A percentile compares a stretch with the other conserved stretches of the same genome.
These are phyloP conservation scores for Russula brevipes DNA, from an alignment of 768 basidiomycete genomes.

Conservation along the genomic window DNA sequence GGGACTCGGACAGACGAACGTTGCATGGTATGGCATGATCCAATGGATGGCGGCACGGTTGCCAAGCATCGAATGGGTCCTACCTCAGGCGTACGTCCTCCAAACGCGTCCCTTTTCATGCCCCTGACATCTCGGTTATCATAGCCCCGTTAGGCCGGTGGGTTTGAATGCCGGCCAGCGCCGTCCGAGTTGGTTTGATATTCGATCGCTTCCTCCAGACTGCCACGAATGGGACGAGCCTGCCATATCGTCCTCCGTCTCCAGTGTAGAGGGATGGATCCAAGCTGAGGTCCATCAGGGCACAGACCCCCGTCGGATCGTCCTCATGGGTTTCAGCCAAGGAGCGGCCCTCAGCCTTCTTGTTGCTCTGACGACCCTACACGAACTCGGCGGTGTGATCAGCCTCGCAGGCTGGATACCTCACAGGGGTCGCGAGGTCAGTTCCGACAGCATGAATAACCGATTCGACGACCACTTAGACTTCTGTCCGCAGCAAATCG, in stretches of 20 bases:
- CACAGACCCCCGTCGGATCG: constrained; percentile 34
- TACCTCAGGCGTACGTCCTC: constrained; percentile 40
- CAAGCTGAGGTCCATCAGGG: constrained; percentile 37
- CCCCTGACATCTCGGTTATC: not conserved
- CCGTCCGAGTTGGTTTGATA: constrained; percentile 42
- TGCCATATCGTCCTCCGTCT: constrained; percentile 35
- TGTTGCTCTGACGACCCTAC: constrained; percentile 37
- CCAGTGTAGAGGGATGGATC: constrained; percentile 36
- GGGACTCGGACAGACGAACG: constrained; percentile 40
- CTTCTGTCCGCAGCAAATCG: constrained; percentile 30
- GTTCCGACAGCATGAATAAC: constrained; percentile 1
- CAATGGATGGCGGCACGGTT: constrained; percentile 35
- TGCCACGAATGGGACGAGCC: constrained; percentile 36
- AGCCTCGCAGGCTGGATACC: constrained; percentile 46
- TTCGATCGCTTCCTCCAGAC: constrained; percentile 36
- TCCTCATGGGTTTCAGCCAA: constrained; percentile 43
- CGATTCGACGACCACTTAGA: not conserved
- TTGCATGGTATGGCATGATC: constrained; percentile 35
- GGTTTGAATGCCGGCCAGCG: constrained; percentile 30
- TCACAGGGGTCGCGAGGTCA: constrained; percentile 34
- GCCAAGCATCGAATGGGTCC: constrained; percentile 40
- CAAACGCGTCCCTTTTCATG: not conserved
- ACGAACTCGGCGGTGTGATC: constrained; percentile 42
- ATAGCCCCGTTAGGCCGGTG: constrained; percentile 32
- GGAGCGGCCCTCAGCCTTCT: constrained; percentile 40